Evolutionary conservation across 1,139 yeast species (phyloP), one percentile per base, ranked within the genome.

Genomic region (Diutina mesorugosa): DNA sequence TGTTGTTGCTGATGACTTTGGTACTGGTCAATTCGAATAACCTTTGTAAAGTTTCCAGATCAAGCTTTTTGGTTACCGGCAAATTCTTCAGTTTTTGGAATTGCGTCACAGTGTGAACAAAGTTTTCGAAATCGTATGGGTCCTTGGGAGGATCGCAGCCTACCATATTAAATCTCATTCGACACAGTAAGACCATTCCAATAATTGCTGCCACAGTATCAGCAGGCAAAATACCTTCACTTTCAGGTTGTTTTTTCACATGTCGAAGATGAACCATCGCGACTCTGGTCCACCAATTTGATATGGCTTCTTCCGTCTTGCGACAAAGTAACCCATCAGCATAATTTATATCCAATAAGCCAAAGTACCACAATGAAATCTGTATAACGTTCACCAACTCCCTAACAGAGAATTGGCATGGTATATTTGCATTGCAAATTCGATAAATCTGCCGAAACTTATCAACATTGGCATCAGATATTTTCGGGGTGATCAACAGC

Each of bases 241-340:
- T 47, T 28, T 47, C 51, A 4, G 51, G 38, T 14, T 30, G 51
- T 38, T 30, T 30, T 10, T 47, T 47, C n/a, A 47, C 16, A 14
- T 28, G 35, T 9, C 51, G 51, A 61, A 80, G 79, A 63, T 84
- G 85, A 10, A 80, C 78, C 41, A 79, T 72, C 0, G 96, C 96
- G 61, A 87, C 80, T 54, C 81, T 68, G 53, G 76, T 77, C 97
- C 98, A 91, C 98, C 98, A 93, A 57, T 77, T 76, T 4, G 70
- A 65, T 26, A 90, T 78, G 0, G 95, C 95, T 47, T 72, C 78
- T 60, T 85, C 85, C 0, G 98, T 91, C 59, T 80, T 78, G 58
- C 81, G 80, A 67, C 98, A 93, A 6, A 90, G 71, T 26, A 91
- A 71, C 0, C 98, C 98, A 69, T 91, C 97, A 59, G 90, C 89